These are phyloP conservation scores for Tulasnella sp. DNA, from an alignment of 768 basidiomycete genomes.

Conservation along the genomic window DNA sequence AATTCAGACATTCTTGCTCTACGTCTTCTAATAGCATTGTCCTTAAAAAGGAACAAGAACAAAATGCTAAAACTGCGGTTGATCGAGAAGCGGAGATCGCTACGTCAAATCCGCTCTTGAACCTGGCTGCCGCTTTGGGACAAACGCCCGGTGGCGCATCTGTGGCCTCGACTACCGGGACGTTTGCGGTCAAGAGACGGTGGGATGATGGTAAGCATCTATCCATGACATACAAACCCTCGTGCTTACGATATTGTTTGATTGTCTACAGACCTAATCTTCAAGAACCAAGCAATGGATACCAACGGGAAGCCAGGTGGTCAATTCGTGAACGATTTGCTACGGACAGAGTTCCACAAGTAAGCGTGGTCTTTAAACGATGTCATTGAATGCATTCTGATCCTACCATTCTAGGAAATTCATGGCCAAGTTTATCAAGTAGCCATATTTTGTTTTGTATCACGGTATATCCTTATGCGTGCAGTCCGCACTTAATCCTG, in stretches of 20 bases:
- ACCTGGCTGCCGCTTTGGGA: constrained; percentile 83
- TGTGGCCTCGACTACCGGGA: constrained; percentile 58
- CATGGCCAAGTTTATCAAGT: constrained; percentile 82
- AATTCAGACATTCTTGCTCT: too few species aligned
- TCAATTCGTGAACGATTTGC: constrained; percentile 89
- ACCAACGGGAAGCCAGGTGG: constrained; percentile 48
- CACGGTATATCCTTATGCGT: background rate
- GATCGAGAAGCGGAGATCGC: constrained; percentile 75
- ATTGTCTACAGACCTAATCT: constrained; percentile 65
- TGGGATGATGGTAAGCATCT: constrained; percentile 79
- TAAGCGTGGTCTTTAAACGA: constrained; percentile 28
- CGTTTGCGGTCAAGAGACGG: constrained; percentile 82
- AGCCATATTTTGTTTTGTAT: background rate
- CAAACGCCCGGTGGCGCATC: constrained; percentile 52
- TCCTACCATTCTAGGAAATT: constrained; percentile 53
- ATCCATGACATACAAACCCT: constrained; percentile 4
- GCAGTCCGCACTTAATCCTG: background rate
- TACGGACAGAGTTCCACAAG: constrained; percentile 92
- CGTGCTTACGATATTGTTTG: constrained; percentile 4
- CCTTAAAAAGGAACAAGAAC: constrained; percentile 52
- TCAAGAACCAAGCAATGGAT: constrained; percentile 92
- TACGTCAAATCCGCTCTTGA: constrained; percentile 75
- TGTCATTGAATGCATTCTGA: background rate
- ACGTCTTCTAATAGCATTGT: background rate
- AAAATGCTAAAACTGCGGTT: constrained; percentile 41